These are phyloP conservation scores for Euphrasia arctica DNA, from an alignment of 305 asterid species.

Conservation along the genomic window DNA sequence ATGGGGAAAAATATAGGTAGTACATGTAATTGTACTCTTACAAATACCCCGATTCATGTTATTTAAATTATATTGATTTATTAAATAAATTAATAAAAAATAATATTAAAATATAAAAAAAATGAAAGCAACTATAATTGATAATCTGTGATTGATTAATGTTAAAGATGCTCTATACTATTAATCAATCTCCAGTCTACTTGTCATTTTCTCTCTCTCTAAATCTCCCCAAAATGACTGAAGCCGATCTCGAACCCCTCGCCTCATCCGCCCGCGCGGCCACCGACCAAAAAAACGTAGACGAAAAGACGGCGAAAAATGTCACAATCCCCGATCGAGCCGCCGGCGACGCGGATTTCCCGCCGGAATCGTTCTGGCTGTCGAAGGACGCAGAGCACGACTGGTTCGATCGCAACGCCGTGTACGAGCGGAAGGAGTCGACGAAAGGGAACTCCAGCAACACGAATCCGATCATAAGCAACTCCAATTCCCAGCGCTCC, in stretches of 20 bases:
- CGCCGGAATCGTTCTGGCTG: constrained; percentile 87
- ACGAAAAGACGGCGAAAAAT: neutral
- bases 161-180: too few relatives aligned
- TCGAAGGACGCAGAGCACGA: constrained; percentile 85
- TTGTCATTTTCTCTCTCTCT: constrained; percentile 3
- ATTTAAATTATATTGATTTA: too few relatives aligned
- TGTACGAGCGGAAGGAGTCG: constrained; percentile 73
- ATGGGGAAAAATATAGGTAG: too few relatives aligned
- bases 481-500: constrained; percentile 55
- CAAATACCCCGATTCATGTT: too few relatives aligned
- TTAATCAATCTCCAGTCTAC: neutral
- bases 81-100: too few relatives aligned
- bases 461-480: constrained; percentile 22
- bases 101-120: too few relatives aligned
- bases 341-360: constrained; percentile 41
- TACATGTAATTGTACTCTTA: too few relatives aligned
- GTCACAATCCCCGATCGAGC: constrained; percentile 22
- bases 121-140: too few relatives aligned
- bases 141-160: too few relatives aligned
- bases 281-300: too few relatives aligned
- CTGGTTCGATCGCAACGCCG: constrained; percentile 81
- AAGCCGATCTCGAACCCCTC: constrained; percentile 51
- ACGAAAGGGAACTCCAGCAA: constrained; percentile 46
- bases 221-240: constrained; percentile 45
- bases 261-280: constrained; percentile 38